Conservation (phyloP, 2,329 filamentous ascomycete species). For the Spiromastix sp. region DNA sequence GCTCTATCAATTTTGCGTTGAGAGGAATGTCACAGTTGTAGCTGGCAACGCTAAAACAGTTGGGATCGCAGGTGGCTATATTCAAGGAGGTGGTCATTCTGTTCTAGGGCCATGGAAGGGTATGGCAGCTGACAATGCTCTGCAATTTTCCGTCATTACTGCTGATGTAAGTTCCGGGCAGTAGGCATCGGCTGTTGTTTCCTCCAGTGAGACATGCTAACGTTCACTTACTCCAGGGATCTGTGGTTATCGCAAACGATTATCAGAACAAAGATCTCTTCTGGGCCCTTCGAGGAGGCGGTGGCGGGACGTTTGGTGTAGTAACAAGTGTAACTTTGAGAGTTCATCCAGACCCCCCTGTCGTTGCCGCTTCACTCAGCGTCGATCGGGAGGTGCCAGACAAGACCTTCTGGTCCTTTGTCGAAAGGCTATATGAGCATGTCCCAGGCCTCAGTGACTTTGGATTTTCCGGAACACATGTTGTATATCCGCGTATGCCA, state of each 20-base stretch:
- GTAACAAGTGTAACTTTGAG: constrained; percentile 42
- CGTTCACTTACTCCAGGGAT: too few relatives aligned
- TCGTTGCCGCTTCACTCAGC: too few relatives aligned
- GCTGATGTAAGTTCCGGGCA: constrained; percentile 17
- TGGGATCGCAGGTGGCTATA: constrained; percentile 49
- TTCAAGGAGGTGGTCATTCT: constrained; percentile 51
- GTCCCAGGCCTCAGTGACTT: constrained; percentile 38
- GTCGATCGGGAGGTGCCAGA: constrained; percentile 8
- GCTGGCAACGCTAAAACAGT: constrained; percentile 47
- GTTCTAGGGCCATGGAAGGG: constrained; percentile 44
- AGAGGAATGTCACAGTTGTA: constrained; percentile 40
- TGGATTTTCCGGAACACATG: constrained; percentile 28
- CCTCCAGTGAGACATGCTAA: too few relatives aligned
- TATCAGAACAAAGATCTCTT: constrained; percentile 46
- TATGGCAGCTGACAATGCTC: constrained; percentile 48
- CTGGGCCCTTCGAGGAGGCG: constrained; percentile 53
- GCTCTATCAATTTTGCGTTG: constrained; percentile 37
- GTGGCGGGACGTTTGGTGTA: constrained; percentile 49
- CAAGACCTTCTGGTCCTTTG: constrained; percentile 16
- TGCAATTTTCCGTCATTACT: constrained; percentile 47
- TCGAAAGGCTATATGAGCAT: constrained; percentile 25
- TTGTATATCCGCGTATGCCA: constrained; percentile 22
- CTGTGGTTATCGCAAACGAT: constrained; percentile 39
- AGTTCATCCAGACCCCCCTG: too few relatives aligned
- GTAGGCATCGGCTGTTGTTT: constrained; percentile 9